A percentile compares a stretch with the other conserved stretches of the same genome.
phyloP scores from a whole-genome alignment of 2,329 filamentous ascomycete species.

The Fusarium vanettenii region DNA sequence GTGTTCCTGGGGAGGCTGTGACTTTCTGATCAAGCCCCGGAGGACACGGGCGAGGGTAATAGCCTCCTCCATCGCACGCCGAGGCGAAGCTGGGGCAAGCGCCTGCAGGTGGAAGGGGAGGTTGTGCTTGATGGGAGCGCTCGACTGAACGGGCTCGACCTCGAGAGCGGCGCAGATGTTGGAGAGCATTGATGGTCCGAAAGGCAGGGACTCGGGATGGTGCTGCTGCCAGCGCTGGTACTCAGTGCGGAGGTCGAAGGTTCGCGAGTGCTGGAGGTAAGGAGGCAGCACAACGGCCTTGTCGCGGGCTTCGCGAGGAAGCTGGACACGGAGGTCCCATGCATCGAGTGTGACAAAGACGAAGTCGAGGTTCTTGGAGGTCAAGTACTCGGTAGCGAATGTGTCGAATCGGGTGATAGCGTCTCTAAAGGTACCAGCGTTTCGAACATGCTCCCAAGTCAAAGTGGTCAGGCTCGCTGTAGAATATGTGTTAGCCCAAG shows the following conservation, averaged over 20 bases:
- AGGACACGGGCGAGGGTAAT: conserved; percentile 94
- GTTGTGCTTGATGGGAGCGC: conserved; percentile 98
- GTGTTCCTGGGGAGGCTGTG: conserved; percentile 91
- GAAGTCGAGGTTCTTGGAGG: conserved; percentile 93
- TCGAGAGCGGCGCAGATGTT: conserved; percentile 99
- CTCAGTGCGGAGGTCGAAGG: conserved; percentile 95
- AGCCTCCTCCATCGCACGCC: conserved; percentile 97
- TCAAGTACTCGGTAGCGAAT: conserved; percentile 92
- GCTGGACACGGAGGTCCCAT: conserved; percentile 97
- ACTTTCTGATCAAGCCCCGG: conserved; percentile 93
- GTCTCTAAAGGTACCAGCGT: conserved; percentile 96
- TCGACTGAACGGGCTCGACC: conserved; percentile 97
- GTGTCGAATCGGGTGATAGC: conserved; percentile 94
- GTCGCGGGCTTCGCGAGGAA: conserved; percentile 96
- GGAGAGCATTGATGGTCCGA: conserved; percentile 92
- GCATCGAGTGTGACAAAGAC: conserved; percentile 98
- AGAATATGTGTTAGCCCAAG: conserved; percentile 37
- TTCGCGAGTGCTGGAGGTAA: conserved; percentile 97
- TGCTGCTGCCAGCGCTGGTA: conserved; percentile 99
- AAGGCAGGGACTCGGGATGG: conserved; percentile 96
- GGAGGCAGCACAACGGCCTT: conserved; percentile 97
- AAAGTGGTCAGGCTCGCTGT: conserved; percentile 95
- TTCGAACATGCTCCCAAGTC: conserved; percentile 99
- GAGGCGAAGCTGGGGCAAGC: conserved; percentile 91
- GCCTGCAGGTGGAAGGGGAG: conserved; percentile 98